A percentile compares a stretch with the other conserved stretches of the same genome.
phyloP scores from a whole-genome alignment of 73 alveolate species.

The Effrenium voratum region DNA sequence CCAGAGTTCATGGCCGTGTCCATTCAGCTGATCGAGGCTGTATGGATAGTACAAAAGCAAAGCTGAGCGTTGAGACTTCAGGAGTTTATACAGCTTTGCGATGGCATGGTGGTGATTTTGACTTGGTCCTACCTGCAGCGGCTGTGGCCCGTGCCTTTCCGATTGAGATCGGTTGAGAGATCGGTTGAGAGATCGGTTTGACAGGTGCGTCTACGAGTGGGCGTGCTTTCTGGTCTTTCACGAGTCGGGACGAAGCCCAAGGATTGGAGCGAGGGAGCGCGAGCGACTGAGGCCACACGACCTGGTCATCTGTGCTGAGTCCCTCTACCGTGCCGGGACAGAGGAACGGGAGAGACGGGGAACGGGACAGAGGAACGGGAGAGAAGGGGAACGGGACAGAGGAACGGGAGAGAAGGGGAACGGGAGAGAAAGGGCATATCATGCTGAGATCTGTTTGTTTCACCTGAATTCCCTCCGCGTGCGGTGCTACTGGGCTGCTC shows the following conservation, averaged over 20 bases:
- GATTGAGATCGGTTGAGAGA: too few species aligned
- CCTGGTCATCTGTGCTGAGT: constrained; percentile 27
- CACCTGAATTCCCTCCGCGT: too few species aligned
- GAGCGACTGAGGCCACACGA: constrained; percentile 4
- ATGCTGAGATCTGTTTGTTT: too few species aligned
- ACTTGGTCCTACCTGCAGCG: constrained; percentile 22
- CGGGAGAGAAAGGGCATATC: too few species aligned
- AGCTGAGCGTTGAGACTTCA: not conserved
- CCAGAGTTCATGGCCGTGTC: constrained; percentile 25
- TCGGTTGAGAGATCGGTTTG: too few species aligned
- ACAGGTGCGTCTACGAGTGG: constrained; percentile 34
- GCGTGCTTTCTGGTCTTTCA: constrained; percentile 17
- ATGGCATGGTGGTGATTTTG: constrained; percentile 19
- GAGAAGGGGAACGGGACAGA: too few species aligned
- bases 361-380: too few species aligned
- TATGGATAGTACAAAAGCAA: not conserved
- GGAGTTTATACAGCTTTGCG: constrained; percentile 33
- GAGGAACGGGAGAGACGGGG: too few species aligned
- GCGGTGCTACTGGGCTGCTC: too few species aligned
- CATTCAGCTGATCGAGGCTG: constrained; percentile 18
- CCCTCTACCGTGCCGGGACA: constrained; percentile 6
- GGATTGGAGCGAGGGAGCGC: not conserved
- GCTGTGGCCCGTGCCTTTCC: not conserved
- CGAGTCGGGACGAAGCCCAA: not conserved
- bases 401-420: too few species aligned